Conservation (phyloP, 2,329 filamentous ascomycete genomes). For the Aspergillus versicolor region DNA sequence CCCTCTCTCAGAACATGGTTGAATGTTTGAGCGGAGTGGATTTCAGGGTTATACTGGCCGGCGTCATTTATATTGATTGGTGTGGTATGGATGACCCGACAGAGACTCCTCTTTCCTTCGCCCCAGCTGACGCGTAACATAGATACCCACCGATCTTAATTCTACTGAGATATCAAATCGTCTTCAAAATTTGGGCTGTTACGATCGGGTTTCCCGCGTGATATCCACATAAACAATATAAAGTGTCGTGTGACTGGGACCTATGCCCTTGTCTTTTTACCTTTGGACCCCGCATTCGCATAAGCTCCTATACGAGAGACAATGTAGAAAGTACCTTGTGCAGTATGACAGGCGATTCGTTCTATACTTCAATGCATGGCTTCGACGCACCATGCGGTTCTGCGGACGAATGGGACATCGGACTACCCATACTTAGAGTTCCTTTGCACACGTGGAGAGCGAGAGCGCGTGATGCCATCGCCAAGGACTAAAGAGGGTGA, state of each 20-base stretch:
- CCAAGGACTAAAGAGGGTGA: not conserved
- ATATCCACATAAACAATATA: slow-evolving; percentile 2
- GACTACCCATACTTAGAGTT: not conserved
- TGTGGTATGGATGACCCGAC: slow-evolving; percentile 23
- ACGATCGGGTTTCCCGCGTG: slow-evolving; percentile 11
- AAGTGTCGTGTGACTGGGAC: slow-evolving; percentile 9
- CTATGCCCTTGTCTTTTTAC: not conserved
- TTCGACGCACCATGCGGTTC: not conserved
- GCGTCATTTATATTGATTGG: slow-evolving; percentile 26
- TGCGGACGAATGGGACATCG: not conserved
- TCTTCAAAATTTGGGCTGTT: not conserved
- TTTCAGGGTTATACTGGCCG: slow-evolving; percentile 22
- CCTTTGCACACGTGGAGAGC: not conserved
- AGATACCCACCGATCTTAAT: slow-evolving; percentile 9
- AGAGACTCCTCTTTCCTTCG: not conserved
- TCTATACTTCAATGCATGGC: not conserved
- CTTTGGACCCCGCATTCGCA: not conserved
- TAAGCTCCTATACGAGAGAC: not conserved
- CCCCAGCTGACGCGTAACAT: slow-evolving; percentile 20
- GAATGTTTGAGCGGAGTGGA: not conserved
- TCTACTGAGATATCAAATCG: slow-evolving; percentile 5
- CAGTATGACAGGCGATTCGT: not conserved
- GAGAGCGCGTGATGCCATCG: slow-evolving; percentile 9
- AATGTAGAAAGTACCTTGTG: not conserved
- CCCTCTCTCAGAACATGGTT: not conserved